phyloP scores from a whole-genome alignment of 768 basidiomycete species.

The Dacryopinax spathularia region DNA sequence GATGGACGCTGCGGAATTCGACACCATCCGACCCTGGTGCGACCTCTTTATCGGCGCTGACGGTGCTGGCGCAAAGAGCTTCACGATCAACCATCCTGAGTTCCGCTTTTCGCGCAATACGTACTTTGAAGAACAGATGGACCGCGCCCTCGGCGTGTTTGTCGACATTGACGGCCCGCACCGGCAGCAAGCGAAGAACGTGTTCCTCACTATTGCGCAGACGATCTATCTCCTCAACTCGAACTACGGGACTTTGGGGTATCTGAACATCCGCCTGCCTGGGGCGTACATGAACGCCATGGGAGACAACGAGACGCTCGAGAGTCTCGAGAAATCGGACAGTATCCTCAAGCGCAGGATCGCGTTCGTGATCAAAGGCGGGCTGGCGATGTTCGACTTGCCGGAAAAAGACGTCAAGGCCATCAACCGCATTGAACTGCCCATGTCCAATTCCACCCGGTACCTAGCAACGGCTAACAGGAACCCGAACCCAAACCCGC shows the following conservation, averaged over 20 bases:
- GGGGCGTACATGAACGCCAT: not conserved
- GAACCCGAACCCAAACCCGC: conserved; percentile 1
- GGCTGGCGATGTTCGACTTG: not conserved
- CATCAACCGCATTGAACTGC: not conserved
- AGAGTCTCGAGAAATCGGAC: not conserved
- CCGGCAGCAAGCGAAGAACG: not conserved
- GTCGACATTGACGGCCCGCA: not conserved
- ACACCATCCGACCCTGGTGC: not conserved
- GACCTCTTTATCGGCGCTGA: conserved; percentile 4
- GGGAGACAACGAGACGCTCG: not conserved
- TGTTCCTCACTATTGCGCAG: conserved; percentile 1
- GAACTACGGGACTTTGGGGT: not conserved
- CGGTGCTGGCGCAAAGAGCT: not conserved
- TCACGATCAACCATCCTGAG: conserved; percentile 3
- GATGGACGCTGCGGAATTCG: not conserved
- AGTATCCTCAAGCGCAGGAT: not conserved
- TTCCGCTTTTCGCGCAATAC: not conserved
- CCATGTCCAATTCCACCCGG: not conserved
- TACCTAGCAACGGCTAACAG: not conserved
- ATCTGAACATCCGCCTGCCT: not conserved
- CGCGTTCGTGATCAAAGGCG: not conserved
- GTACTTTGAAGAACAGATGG: not conserved
- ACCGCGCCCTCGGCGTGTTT: not conserved
- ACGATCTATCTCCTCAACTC: conserved; percentile 1
- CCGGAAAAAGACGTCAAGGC: not conserved